Evolutionary conservation across 2,329 filamentous ascomycete genomes (phyloP).

Genomic region (Colletotrichum siamense): DNA sequence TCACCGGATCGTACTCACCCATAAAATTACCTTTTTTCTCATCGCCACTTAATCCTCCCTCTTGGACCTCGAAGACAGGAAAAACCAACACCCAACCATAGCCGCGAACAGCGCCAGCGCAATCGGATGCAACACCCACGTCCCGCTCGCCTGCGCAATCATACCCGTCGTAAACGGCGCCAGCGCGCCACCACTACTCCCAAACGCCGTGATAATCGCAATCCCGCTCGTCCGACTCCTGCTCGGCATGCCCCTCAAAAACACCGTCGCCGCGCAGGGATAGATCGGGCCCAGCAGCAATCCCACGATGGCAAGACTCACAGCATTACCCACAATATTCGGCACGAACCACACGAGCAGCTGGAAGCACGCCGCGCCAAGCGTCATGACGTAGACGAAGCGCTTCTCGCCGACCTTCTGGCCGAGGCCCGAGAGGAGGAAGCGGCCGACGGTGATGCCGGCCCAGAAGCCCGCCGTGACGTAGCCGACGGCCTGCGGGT

Average conservation of each 20-base stretch:
- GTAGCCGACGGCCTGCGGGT: slow-evolving; percentile 76
- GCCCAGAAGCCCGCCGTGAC: slow-evolving; percentile 76
- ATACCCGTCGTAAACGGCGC: slow-evolving; percentile 71
- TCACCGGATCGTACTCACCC: neutral
- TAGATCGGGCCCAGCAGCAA: slow-evolving; percentile 81
- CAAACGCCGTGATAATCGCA: slow-evolving; percentile 74
- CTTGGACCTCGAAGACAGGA: neutral
- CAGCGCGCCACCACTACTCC: slow-evolving; percentile 71
- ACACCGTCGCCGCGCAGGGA: slow-evolving; percentile 72
- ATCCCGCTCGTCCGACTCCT: slow-evolving; percentile 67
- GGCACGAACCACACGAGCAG: slow-evolving; percentile 81
- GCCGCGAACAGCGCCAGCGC: slow-evolving; percentile 68
- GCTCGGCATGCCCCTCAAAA: slow-evolving; percentile 66
- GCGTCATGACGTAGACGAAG: slow-evolving; percentile 68
- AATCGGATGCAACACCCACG: slow-evolving; percentile 71
- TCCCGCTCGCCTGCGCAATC: slow-evolving; percentile 65
- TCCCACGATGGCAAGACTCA: slow-evolving; percentile 74
- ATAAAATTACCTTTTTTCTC: neutral
- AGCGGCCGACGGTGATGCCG: slow-evolving; percentile 79
- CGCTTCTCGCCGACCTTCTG: slow-evolving; percentile 72
- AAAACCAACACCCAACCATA: slow-evolving; percentile 69
- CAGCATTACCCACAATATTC: slow-evolving; percentile 75
- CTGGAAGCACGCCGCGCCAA: slow-evolving; percentile 70
- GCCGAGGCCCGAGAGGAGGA: slow-evolving; percentile 72
- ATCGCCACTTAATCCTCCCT: neutral